Percentiles rank a stretch among this genome's conserved stretches.
These are phyloP conservation scores for Tagetes patula DNA, from an alignment of 129 eudicot genomes.

Conservation along the genomic window DNA sequence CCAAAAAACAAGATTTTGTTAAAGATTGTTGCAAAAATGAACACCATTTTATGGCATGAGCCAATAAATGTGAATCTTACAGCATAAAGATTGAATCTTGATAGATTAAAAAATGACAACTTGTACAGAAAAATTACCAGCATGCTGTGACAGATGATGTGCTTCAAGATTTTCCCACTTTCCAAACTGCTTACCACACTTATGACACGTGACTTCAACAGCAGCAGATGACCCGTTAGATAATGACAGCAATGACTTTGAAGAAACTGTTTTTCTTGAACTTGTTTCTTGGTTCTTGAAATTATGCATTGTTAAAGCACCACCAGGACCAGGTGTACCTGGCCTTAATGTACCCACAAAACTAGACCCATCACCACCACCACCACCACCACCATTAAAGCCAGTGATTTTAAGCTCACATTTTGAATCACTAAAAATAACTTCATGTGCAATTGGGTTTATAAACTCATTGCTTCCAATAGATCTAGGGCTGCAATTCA, in stretches of 20 bases:
- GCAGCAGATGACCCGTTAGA: slow-evolving; percentile 43
- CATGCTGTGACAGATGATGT: slow-evolving; percentile 91
- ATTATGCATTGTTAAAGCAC: slow-evolving; percentile 66
- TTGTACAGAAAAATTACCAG: slow-evolving; percentile 28
- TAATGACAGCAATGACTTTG: slow-evolving; percentile 33
- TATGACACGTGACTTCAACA: slow-evolving; percentile 60
- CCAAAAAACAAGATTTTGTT: too few species aligned
- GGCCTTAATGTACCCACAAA: slow-evolving; percentile 83
- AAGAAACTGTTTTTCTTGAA: slow-evolving; percentile 41
- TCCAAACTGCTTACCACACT: slow-evolving; percentile 92
- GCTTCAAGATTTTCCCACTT: slow-evolving; percentile 96
- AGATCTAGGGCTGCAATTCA: slow-evolving; percentile 92
- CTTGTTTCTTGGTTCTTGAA: slow-evolving; percentile 45
- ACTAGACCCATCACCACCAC: slow-evolving; percentile 47
- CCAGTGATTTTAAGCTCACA: slow-evolving; percentile 92
- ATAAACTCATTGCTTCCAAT: slow-evolving; percentile 92
- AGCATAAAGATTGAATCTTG: slow-evolving; percentile 13
- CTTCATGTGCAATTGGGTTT: slow-evolving; percentile 91
- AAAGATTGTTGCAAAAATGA: too few species aligned
- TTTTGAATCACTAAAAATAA: slow-evolving; percentile 68
- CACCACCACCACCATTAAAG: slow-evolving; percentile 51
- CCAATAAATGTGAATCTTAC: neutral
- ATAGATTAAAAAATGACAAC: neutral
- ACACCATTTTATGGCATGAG: slow-evolving; percentile 2
- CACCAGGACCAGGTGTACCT: slow-evolving; percentile 90